Evolutionary conservation across 371 early-diverging fungal genomes (phyloP).

Genomic region (Circinella umbellata): DNA sequence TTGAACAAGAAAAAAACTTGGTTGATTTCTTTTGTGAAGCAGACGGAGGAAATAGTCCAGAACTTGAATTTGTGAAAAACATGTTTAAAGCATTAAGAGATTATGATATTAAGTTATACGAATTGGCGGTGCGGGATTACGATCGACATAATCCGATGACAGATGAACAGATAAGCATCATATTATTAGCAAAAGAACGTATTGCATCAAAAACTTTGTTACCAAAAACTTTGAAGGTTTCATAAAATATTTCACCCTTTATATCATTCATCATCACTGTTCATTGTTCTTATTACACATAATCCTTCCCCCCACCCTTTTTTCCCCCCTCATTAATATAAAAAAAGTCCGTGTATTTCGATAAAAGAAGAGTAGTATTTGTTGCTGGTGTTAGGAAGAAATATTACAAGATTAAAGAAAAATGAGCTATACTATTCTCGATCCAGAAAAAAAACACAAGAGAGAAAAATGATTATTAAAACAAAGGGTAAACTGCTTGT

Average conservation of each 20-base stretch:
- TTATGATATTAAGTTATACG: neutral
- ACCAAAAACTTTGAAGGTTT: neutral
- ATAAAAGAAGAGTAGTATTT: neutral
- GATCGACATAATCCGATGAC: slow-evolving; percentile 7
- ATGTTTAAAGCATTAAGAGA: neutral
- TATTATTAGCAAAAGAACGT: slow-evolving; percentile 4
- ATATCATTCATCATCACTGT: no score
- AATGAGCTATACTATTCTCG: no score
- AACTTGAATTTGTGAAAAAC: slow-evolving; percentile 1
- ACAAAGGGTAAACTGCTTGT: neutral
- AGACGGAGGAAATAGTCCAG: slow-evolving; percentile 3
- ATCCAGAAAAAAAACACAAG: no score
- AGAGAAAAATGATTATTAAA: neutral
- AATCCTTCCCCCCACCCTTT: no score
- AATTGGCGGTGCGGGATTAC: slow-evolving; percentile 8
- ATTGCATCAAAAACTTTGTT: neutral
- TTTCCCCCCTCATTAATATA: no score
- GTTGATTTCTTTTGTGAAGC: neutral
- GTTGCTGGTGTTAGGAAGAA: neutral
- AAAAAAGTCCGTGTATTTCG: no score
- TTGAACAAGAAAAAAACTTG: neutral
- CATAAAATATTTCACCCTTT: neutral
- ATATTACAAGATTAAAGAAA: no score
- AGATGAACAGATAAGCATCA: slow-evolving; percentile 8
- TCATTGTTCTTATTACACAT: no score